Percentiles rank a stretch among this genome's conserved stretches.
These are phyloP conservation scores for Citrus reticulata DNA, from an alignment of 345 rosid genomes.

Conservation along the genomic window DNA sequence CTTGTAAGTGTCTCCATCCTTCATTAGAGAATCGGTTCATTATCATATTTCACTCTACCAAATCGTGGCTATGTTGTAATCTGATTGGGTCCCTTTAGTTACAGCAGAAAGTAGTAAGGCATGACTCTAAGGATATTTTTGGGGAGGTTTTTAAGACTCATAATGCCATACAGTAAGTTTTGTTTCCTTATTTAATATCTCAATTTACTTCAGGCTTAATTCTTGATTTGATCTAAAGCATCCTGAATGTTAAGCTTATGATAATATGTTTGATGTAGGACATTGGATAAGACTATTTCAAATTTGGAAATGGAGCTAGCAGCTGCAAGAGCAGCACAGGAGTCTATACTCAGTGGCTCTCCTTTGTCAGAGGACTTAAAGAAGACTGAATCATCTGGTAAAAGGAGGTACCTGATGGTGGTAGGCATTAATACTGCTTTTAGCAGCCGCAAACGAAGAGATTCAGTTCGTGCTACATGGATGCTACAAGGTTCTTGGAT, in stretches of 20 bases:
- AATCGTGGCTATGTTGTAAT: constrained; percentile 17
- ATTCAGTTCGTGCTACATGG: constrained; percentile 93
- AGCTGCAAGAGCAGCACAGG: constrained; percentile 85
- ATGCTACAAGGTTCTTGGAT: constrained; percentile 79
- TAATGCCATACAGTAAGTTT: constrained; percentile 74
- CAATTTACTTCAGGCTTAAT: not conserved
- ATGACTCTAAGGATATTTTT: constrained; percentile 54
- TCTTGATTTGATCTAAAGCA: constrained; percentile 1
- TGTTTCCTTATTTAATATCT: not conserved
- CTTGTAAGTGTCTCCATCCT: constrained; percentile 44
- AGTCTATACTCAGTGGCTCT: constrained; percentile 61
- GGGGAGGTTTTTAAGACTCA: constrained; percentile 76
- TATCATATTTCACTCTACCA: not conserved
- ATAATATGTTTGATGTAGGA: constrained; percentile 35
- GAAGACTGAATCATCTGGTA: constrained; percentile 36
- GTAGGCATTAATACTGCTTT: constrained; percentile 93
- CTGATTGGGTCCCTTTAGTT: constrained; percentile 42
- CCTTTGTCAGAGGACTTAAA: constrained; percentile 60
- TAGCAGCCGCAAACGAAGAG: constrained; percentile 92
- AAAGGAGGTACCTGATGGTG: constrained; percentile 78
- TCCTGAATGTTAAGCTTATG: constrained; percentile 13
- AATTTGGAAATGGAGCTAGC: constrained; percentile 98
- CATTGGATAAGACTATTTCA: constrained; percentile 88
- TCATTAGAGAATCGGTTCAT: not conserved
- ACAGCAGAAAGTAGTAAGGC: constrained; percentile 68